phyloP scores from a whole-genome alignment of 495 filamentous ascomycete species.

The Tuber aestivum region DNA sequence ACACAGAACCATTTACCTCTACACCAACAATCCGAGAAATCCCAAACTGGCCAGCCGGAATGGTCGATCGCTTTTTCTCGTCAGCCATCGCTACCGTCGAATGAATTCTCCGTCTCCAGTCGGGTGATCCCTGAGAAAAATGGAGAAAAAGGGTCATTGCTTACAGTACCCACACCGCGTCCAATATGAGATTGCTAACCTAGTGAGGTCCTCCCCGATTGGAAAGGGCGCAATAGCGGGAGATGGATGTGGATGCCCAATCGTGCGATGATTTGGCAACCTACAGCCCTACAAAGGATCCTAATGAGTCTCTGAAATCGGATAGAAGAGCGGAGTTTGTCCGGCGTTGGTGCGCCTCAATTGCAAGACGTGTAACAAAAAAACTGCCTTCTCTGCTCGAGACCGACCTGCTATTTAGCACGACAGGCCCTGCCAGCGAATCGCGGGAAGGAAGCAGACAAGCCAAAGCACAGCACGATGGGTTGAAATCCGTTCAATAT shows the following conservation, averaged over 20 bases:
- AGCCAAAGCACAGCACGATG: conserved; percentile 1
- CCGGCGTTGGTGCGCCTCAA: conserved; percentile 36
- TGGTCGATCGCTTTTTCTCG: conserved; percentile 38
- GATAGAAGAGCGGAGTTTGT: conserved; percentile 32
- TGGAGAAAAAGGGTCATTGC: conserved; percentile 38
- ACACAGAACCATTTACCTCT: conserved; percentile 24
- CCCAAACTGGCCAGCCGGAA: conserved; percentile 38
- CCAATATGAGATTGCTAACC: conserved; percentile 33
- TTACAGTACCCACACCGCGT: conserved; percentile 26
- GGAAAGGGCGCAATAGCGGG: conserved; percentile 40
- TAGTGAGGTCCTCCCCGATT: conserved; percentile 37
- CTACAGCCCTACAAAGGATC: conserved; percentile 38
- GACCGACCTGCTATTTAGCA: conserved; percentile 1
- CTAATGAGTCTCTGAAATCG: conserved; percentile 38
- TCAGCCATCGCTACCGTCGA: conserved; percentile 40
- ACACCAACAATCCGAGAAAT: conserved; percentile 28
- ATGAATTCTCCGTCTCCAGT: conserved; percentile 41
- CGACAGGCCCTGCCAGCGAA: conserved; percentile 1
- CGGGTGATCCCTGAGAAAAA: conserved; percentile 38
- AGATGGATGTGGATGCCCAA: conserved; percentile 28
- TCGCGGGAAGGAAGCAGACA: not conserved
- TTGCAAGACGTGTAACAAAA: conserved; percentile 28
- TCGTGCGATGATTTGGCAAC: conserved; percentile 37
- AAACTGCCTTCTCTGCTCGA: conserved; percentile 32
- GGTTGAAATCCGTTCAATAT: not conserved